phyloP scores from a whole-genome alignment of 345 rosid species.

The Lumnitzera racemosa region DNA sequence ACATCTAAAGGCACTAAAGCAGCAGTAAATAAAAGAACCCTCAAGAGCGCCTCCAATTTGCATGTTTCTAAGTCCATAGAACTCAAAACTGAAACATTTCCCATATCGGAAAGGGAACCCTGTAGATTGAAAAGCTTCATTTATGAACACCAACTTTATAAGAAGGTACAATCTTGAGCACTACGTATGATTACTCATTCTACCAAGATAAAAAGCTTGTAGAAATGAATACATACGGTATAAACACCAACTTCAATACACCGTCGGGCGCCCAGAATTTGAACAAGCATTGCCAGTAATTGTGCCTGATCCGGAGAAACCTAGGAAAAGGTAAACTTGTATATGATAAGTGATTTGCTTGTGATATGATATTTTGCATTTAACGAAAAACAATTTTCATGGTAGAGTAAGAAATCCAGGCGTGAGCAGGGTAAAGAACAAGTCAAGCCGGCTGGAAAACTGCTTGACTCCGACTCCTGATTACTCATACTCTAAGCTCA shows the following conservation, averaged over 20 bases:
- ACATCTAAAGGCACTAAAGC: too few relatives aligned
- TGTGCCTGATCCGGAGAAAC: constrained; percentile 97
- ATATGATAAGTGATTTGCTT: not conserved
- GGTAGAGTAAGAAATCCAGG: not conserved
- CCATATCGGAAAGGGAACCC: too few relatives aligned
- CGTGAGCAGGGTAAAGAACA: too few relatives aligned
- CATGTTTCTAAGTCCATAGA: too few relatives aligned
- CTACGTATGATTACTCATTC: too few relatives aligned
- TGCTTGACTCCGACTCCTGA: not conserved
- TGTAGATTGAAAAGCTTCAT: too few relatives aligned
- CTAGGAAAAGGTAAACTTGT: constrained; percentile 18
- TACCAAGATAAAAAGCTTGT: not conserved
- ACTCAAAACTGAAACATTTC: too few relatives aligned
- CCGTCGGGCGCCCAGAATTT: constrained; percentile 65
- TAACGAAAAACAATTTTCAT: constrained; percentile 3
- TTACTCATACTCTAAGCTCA: not conserved
- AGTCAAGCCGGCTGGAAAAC: not conserved
- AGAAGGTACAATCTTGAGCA: too few relatives aligned
- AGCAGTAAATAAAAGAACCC: not conserved
- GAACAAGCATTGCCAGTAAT: constrained; percentile 83
- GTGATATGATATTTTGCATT: too few relatives aligned
- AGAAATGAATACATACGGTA: constrained; percentile 37
- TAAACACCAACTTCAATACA: constrained; percentile 93
- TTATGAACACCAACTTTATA: too few relatives aligned
- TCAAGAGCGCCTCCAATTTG: not conserved